Evolutionary conservation across 2,329 filamentous ascomycete genomes (phyloP), one percentile per base, ranked within the genome.

Genomic region (Diaporthe batatas): DNA sequence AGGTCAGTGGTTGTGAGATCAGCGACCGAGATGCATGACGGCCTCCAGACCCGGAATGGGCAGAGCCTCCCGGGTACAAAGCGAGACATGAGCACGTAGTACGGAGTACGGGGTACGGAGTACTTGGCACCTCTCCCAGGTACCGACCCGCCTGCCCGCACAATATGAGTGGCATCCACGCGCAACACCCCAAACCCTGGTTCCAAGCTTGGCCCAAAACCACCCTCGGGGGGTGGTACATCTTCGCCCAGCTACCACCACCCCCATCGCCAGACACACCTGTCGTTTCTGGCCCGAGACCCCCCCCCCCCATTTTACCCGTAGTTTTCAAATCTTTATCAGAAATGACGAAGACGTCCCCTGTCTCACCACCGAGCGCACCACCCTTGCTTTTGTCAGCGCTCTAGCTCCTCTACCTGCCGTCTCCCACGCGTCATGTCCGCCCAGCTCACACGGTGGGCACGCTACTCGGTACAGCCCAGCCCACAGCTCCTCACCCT

Each of bases 131-230:
- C 42, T 58, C 21, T 16, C 11, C 32, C 8, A 55, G 53, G 55
- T 62, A 23, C 39, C 49, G 57, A 53, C 70, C 72, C 72, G 57
- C 68, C 49, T 51, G 44, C 70, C 72, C 72, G 57, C 68, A 47
- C 69, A 54, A 51, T 39, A 44, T 64, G n/a, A n/a, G n/a, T n/a
- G 49, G 62, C 59, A 49, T 47, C 64, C 72, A 68, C 64, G 25
- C 42, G 25, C 34, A 53, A 71, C 47, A 68, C 68, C 64, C 62
- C 54, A 65, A 57, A 53, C n/a, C 64, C 47, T 44, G 25, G 71
- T 51, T 51, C 36, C 67, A 58, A 70, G 67, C 57, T 73, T 67
- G 67, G 49, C n/a, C 58, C 62, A 44, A 42, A 44, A 32, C 51
- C 29, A 18, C 36, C 25, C 47, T 70, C 42, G 29, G 59, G 57